phyloP scores from a whole-genome alignment of 2,329 filamentous ascomycete species.

The Fusarium aywerte region DNA sequence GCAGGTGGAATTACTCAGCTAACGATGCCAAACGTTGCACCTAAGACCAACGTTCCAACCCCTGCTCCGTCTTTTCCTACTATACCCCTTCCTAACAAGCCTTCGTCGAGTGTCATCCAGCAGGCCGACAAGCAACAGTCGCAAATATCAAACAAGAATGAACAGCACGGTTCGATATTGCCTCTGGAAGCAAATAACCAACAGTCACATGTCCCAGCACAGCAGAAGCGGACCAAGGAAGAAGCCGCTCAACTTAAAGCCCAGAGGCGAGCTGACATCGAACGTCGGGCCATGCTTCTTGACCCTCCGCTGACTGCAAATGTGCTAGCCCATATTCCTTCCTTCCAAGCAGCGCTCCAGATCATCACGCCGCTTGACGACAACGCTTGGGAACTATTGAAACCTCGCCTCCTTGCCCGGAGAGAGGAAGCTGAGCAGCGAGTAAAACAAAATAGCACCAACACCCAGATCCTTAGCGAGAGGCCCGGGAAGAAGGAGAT shows the following conservation, averaged over 20 bases:
- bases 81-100: background rate
- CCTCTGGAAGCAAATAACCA: slow-evolving; percentile 10
- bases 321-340: slow-evolving; percentile 75
- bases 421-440: slow-evolving; percentile 71
- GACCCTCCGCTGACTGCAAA: slow-evolving; percentile 71
- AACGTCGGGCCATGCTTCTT: slow-evolving; percentile 73
- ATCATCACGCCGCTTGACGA: slow-evolving; percentile 76
- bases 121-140: slow-evolving; percentile 4
- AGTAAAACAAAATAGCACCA: slow-evolving; percentile 55
- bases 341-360: slow-evolving; percentile 78
- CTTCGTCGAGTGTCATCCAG: background rate
- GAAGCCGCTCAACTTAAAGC: slow-evolving; percentile 73
- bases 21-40: slow-evolving; percentile 39
- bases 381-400: slow-evolving; percentile 74
- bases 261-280: slow-evolving; percentile 74
- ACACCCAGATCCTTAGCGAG: slow-evolving; percentile 53
- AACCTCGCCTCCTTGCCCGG: slow-evolving; percentile 74
- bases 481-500: slow-evolving; percentile 2
- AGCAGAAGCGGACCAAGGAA: slow-evolving; percentile 66
- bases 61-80: background rate
- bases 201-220: slow-evolving; percentile 17
- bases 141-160: slow-evolving; percentile 2
- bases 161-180: slow-evolving; percentile 3
- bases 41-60: background rate
- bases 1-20: slow-evolving; percentile 57